Conservation (phyloP, 1,284 basidiomycete species). For the Malassezia nana region DNA sequence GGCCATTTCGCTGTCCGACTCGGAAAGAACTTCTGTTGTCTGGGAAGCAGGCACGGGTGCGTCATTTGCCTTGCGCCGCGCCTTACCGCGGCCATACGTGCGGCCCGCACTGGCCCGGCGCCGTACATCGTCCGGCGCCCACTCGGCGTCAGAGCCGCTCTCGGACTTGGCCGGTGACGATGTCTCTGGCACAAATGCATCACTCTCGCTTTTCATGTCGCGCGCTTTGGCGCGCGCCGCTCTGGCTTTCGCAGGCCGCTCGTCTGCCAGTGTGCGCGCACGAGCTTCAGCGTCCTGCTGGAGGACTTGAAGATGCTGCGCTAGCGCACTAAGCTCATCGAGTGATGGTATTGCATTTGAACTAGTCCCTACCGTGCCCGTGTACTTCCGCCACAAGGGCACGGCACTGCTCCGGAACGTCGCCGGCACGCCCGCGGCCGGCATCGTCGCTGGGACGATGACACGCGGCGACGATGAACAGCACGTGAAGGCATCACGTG, state of each 20-base stretch:
- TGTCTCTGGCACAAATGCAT: neutral
- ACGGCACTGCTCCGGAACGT: slow-evolving; percentile 6
- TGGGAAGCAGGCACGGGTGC: neutral
- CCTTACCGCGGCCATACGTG: slow-evolving; percentile 8
- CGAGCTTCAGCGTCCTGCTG: slow-evolving; percentile 5
- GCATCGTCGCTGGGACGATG: slow-evolving; percentile 1
- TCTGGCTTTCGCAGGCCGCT: neutral
- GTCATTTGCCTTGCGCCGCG: neutral
- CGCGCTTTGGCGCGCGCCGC: neutral
- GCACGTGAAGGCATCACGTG: neutral
- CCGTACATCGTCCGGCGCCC: neutral
- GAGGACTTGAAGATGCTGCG: slow-evolving; percentile 3
- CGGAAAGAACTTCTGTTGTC: neutral
- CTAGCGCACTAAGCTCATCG: slow-evolving; percentile 8
- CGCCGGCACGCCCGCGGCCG: slow-evolving; percentile 7
- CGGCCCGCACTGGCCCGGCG: neutral
- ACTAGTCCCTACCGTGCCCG: neutral
- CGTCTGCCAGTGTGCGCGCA: neutral
- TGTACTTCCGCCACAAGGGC: slow-evolving; percentile 3
- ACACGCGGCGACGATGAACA: neutral
- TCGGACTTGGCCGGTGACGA: neutral
- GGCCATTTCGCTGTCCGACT: neutral
- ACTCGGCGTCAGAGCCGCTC: slow-evolving; percentile 1
- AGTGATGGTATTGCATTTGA: neutral
- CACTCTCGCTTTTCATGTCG: neutral